Base-by-base conservation (phyloP, 805 yeast genomes). In the Candida montana region DNA sequence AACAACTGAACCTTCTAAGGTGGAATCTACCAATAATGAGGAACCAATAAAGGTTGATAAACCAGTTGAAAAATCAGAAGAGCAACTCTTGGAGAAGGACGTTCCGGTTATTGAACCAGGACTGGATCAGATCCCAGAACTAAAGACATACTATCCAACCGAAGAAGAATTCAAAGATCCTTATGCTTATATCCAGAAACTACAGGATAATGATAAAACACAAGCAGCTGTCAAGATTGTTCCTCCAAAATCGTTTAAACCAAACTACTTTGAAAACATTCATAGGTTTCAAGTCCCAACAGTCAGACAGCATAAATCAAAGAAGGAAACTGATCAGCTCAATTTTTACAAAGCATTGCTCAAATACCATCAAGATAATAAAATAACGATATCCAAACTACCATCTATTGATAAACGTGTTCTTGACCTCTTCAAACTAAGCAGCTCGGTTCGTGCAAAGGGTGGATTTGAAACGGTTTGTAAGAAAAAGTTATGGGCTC, bases 381-480 rank as follows among this genome's bases (percentile, higher is more conserved):
- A 48, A 11, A 52, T 43, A 9, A 65, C 64, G n/a, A 41, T 67
- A 10, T 48, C 58, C 21, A 79, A 75, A 50, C 58, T 81, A 10
- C 93, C 93, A 1, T 70, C 75, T 50, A 77, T 83, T 23, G 87
- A 83, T 51, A 78, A 77, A 49, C 64, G 83, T 40, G 74, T 80
- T 1, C 58, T 85, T 32, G 90, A 85, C 60, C 63, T 85, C 28
- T 84, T 69, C 58, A 67, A 75, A 32, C 60, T 85, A 31, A 71
- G 75, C 50, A 64, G 72, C 30, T 68, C 77, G 12, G 93, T 86
- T 2, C 64, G 71, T 16, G 55, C 74, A 15, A 66, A 83, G 45
- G 93, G 93, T 16, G 95, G 95, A 0, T 79, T 69, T 55, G 67
- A 69, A 10, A 68, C 62, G 10, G 89, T 86, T n/a, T 74, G 83